Percentiles rank a stretch among this genome's conserved stretches.
Conservation (phyloP, 768 basidiomycete genomes). For the Pleurotus giganteus region DNA sequence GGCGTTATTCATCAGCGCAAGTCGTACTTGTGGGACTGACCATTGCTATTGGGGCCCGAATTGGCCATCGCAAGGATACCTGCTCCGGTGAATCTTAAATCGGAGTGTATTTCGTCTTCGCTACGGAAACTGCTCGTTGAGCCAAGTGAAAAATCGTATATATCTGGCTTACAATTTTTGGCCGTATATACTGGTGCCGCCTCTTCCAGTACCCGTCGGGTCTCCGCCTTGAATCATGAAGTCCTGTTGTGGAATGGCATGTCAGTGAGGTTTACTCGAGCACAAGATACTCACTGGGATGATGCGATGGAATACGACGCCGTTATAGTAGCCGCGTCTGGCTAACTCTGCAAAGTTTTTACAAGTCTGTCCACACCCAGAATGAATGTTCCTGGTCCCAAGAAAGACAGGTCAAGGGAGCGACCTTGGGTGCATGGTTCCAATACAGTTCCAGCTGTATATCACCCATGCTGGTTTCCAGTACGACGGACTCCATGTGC, state of each 20-base stretch:
- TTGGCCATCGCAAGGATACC: slow-evolving; percentile 98
- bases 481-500: slow-evolving; percentile 56
- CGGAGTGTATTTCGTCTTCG: slow-evolving; percentile 88
- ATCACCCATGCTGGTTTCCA: slow-evolving; percentile 85
- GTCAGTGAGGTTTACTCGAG: background rate
- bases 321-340: slow-evolving; percentile 92
- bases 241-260: slow-evolving; percentile 47
- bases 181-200: slow-evolving; percentile 87
- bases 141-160: background rate
- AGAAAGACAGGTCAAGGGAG: slow-evolving; percentile 37
- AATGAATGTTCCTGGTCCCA: slow-evolving; percentile 13
- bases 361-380: slow-evolving; percentile 64
- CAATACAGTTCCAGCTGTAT: slow-evolving; percentile 91
- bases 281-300: slow-evolving; percentile 57
- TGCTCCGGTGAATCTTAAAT: slow-evolving; percentile 91
- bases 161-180: slow-evolving; percentile 70
- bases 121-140: slow-evolving; percentile 33
- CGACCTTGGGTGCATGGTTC: slow-evolving; percentile 70
- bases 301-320: slow-evolving; percentile 87
- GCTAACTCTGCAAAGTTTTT: slow-evolving; percentile 92
- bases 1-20: slow-evolving; percentile 47
- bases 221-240: slow-evolving; percentile 98
- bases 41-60: slow-evolving; percentile 91
- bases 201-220: slow-evolving; percentile 93
- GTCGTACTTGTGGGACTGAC: slow-evolving; percentile 30